Evolutionary conservation across 2,329 filamentous ascomycete genomes (phyloP).

Genomic region (Ophioceras dolichostomum): DNA sequence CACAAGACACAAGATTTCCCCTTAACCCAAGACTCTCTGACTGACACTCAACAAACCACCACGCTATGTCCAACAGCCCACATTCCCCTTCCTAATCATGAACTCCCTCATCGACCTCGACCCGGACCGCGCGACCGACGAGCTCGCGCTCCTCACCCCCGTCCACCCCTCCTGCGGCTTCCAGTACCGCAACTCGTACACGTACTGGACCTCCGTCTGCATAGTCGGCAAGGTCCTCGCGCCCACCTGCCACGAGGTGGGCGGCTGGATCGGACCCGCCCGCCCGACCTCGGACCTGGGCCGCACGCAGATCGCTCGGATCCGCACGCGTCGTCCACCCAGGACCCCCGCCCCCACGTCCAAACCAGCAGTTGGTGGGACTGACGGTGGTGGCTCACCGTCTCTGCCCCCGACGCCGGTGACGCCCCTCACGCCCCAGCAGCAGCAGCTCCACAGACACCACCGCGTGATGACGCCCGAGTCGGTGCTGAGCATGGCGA

Average conservation of each 20-base stretch:
- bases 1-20: too few relatives aligned
- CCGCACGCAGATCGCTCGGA: slow-evolving; percentile 56
- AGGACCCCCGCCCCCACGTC: too few relatives aligned
- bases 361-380: too few relatives aligned
- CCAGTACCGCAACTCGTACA: slow-evolving; percentile 61
- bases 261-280: slow-evolving; percentile 64
- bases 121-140: slow-evolving; percentile 51
- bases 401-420: not conserved
- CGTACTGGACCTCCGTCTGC: slow-evolving; percentile 62
- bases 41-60: too few relatives aligned
- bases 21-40: too few relatives aligned
- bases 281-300: slow-evolving; percentile 54
- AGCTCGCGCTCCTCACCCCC: slow-evolving; percentile 55
- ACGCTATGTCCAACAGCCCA: too few relatives aligned
- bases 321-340: slow-evolving; percentile 44
- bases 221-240: slow-evolving; percentile 68
- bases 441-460: not conserved
- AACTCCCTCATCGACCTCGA: slow-evolving; percentile 67
- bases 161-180: slow-evolving; percentile 59
- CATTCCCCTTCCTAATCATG: slow-evolving; percentile 65
- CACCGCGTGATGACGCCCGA: slow-evolving; percentile 31
- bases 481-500: slow-evolving; percentile 53
- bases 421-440: not conserved
- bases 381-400: too few relatives aligned
- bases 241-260: slow-evolving; percentile 57